These are phyloP conservation scores for Chaetoscypha palmicola DNA, from an alignment of 2,329 filamentous ascomycete genomes.

Conservation along the genomic window DNA sequence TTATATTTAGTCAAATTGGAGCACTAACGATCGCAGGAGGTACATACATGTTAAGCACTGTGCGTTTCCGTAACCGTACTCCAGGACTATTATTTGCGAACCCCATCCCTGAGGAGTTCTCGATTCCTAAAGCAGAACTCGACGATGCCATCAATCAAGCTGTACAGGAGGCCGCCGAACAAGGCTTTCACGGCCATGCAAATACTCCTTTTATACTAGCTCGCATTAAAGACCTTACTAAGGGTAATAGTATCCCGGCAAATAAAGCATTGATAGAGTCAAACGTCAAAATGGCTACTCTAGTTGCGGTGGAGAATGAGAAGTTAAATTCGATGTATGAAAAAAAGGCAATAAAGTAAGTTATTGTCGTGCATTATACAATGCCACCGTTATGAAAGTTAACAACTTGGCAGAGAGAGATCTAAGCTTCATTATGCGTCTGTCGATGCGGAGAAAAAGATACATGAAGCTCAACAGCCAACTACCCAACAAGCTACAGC, in stretches of 20 bases:
- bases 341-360: not conserved
- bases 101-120: slow-evolving; percentile 55
- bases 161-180: slow-evolving; percentile 44
- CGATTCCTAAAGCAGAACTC: slow-evolving; percentile 54
- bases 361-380: no score
- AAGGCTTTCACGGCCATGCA: slow-evolving; percentile 53
- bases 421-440: no score
- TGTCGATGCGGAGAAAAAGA: no score
- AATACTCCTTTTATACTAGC: slow-evolving; percentile 63
- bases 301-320: slow-evolving; percentile 49
- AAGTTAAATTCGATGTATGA: slow-evolving; percentile 3
- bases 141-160: slow-evolving; percentile 49
- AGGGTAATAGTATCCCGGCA: slow-evolving; percentile 53
- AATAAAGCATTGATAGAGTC: slow-evolving; percentile 59
- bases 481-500: no score
- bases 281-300: slow-evolving; percentile 59
- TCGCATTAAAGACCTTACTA: slow-evolving; percentile 62
- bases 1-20: no score
- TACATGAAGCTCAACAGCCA: no score
- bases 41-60: no score
- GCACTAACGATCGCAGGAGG: no score
- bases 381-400: no score
- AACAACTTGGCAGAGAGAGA: no score
- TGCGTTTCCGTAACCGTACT: no score
- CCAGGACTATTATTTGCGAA: slow-evolving; percentile 88